Percentiles rank a stretch among this genome's conserved stretches.
phyloP scores from a whole-genome alignment of 441 rosid species.

The Erodium trifolium region DNA sequence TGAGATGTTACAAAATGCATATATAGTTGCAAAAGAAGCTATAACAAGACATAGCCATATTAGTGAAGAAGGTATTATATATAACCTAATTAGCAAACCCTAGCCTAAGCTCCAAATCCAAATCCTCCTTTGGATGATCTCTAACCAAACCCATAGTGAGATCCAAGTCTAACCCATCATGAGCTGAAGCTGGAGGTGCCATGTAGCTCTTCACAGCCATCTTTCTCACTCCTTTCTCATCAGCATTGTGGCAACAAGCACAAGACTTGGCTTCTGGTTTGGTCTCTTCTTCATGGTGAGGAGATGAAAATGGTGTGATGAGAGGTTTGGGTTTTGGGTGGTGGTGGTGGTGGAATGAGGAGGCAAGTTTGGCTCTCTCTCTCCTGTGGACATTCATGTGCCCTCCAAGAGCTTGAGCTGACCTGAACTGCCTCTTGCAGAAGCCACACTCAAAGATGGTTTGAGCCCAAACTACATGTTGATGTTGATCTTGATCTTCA shows the following conservation, averaged over 20 bases:
- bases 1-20: no score
- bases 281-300: slow-evolving; percentile 11
- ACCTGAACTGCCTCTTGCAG: slow-evolving; percentile 63
- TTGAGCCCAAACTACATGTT: slow-evolving; percentile 41
- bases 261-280: neutral
- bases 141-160: slow-evolving; percentile 28
- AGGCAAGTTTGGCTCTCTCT: slow-evolving; percentile 67
- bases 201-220: neutral
- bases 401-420: slow-evolving; percentile 91
- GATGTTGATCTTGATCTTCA: neutral
- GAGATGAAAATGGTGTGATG: slow-evolving; percentile 19
- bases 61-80: no score
- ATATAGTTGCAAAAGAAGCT: no score
- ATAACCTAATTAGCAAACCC: slow-evolving; percentile 24
- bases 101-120: slow-evolving; percentile 46
- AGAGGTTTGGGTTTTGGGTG: slow-evolving; percentile 21
- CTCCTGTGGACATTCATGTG: slow-evolving; percentile 83
- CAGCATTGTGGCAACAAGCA: neutral
- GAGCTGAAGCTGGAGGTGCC: neutral
- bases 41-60: no score
- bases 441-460: slow-evolving; percentile 59
- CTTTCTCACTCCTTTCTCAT: neutral
- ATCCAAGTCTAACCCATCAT: slow-evolving; percentile 27
- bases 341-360: slow-evolving; percentile 21
- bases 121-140: slow-evolving; percentile 27